Evolutionary conservation across 2,329 filamentous ascomycete genomes (phyloP).

Genomic region (Graphilbum sp.): DNA sequence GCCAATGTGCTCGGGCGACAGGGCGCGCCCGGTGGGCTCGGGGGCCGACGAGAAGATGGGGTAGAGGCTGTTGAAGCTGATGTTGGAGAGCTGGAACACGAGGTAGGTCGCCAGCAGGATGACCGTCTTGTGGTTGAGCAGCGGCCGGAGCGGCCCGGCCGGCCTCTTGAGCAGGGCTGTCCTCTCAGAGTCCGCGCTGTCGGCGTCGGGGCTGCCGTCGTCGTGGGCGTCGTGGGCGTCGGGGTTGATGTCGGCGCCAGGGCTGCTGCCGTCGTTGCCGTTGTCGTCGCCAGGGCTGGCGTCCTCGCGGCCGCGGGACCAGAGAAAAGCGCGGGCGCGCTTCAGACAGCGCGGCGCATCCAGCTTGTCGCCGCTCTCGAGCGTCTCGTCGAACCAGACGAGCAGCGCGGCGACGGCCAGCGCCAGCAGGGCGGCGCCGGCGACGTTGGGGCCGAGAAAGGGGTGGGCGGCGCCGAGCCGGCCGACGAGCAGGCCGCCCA

Average conservation of each 20-base stretch:
- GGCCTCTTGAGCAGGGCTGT: too few species aligned
- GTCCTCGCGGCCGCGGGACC: too few species aligned
- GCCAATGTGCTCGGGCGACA: slow-evolving; percentile 69
- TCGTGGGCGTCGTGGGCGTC: too few species aligned
- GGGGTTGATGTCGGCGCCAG: not conserved
- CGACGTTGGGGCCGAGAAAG: slow-evolving; percentile 70
- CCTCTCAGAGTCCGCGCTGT: too few species aligned
- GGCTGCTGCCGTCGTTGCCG: not conserved
- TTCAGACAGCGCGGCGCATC: slow-evolving; percentile 14
- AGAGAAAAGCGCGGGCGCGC: too few species aligned
- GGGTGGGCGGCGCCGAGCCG: slow-evolving; percentile 51
- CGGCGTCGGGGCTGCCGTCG: too few species aligned
- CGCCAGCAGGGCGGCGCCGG: slow-evolving; percentile 56
- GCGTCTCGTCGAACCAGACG: slow-evolving; percentile 76
- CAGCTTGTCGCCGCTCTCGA: slow-evolving; percentile 30
- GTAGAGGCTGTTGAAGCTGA: slow-evolving; percentile 88
- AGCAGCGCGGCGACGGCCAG: slow-evolving; percentile 57
- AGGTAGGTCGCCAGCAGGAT: slow-evolving; percentile 73
- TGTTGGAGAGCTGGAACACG: slow-evolving; percentile 85
- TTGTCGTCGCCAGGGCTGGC: too few species aligned
- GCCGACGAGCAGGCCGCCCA: slow-evolving; percentile 74
- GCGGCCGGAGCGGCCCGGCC: slow-evolving; percentile 20
- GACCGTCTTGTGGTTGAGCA: slow-evolving; percentile 69
- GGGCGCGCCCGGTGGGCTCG: slow-evolving; percentile 57
- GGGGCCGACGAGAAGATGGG: slow-evolving; percentile 75